phyloP scores from a whole-genome alignment of 106 monocot species.

The Dendrobium nobile region DNA sequence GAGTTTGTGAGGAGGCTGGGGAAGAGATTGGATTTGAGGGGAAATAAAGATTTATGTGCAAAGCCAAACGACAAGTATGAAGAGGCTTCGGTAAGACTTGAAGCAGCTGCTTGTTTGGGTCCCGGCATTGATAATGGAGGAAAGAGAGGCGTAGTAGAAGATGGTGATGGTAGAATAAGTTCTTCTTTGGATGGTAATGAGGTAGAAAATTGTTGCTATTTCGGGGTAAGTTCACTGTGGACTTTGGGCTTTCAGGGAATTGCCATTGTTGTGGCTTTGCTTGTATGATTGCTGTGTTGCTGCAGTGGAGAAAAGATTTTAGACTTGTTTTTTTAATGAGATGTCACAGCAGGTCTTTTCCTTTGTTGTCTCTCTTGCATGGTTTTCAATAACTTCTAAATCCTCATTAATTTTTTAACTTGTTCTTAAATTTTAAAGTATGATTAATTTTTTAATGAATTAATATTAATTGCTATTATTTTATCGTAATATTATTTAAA shows the following conservation, averaged over 20 bases:
- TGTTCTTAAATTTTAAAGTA: no score
- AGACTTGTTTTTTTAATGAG: no score
- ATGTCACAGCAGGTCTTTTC: background rate
- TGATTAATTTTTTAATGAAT: no score
- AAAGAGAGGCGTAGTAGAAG: background rate
- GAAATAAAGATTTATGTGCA: constrained; percentile 45
- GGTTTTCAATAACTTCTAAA: no score
- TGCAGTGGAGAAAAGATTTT: background rate
- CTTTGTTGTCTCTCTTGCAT: background rate
- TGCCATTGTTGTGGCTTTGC: background rate
- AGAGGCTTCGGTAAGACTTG: constrained; percentile 18
- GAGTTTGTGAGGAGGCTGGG: constrained; percentile 61
- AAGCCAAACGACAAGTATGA: constrained; percentile 9
- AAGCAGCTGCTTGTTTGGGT: constrained; percentile 26
- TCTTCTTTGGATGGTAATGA: background rate
- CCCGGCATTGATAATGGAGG: background rate
- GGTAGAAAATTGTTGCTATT: background rate
- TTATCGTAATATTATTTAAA: no score
- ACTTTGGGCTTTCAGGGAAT: background rate
- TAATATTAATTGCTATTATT: no score
- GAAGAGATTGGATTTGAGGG: constrained; percentile 47
- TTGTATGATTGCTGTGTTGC: background rate
- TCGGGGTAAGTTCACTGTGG: background rate
- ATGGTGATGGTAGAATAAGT: background rate
- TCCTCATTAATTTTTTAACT: no score